Base-by-base conservation (phyloP, 768 basidiomycete genomes). In the Aureoboletus auriporus region DNA sequence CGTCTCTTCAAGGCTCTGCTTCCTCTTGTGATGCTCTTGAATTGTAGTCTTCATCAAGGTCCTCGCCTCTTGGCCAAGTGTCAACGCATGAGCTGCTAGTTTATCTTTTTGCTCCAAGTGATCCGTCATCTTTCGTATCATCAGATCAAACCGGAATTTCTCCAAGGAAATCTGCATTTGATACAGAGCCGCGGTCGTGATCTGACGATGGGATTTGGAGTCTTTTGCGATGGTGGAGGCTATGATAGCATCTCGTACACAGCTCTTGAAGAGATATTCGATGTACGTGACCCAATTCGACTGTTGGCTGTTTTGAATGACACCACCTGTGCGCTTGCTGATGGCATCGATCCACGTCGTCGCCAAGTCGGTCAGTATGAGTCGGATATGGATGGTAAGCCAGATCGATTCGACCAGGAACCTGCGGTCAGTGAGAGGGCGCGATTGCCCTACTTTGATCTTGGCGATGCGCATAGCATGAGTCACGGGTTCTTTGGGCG, bases 391-490 rank as follows among this genome's bases (percentile, higher is more conserved):
- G 34, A 87, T 60, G 6, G 77, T 76, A 10, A 65, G 54, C 75
- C 77, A 79, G 44, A 82, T 71, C 0, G 82, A 82, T 58, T 86
- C 84, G 8, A 84, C 78, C 11, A 74, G 54, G 64, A 80, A 83
- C 33, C 81, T 72, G 37, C 71, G 71, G 61, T 85, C 83, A 0
- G 80, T 82, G 7, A 72, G 73, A 7, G 82, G 84, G 38, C 72
- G 74, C 0, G 76, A 71, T 54, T 78, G 78, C 0, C 83, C 84
- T 16, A 86, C 72, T 40, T 75, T 67, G 38, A 72, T 62, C 51
- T 63, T 74, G 0, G 83, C 79, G 36, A 75, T 62, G 17, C 72
- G 70, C 71, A 84, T 72, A 2, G 81, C 80, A 48, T 75, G 58
- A 44, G 75, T 70, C 50, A 73, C 56, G 0, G 77, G 81, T 16